Evolutionary conservation across 192 early-diverging fungal genomes (phyloP).

Genomic region (Endogone sp.): DNA sequence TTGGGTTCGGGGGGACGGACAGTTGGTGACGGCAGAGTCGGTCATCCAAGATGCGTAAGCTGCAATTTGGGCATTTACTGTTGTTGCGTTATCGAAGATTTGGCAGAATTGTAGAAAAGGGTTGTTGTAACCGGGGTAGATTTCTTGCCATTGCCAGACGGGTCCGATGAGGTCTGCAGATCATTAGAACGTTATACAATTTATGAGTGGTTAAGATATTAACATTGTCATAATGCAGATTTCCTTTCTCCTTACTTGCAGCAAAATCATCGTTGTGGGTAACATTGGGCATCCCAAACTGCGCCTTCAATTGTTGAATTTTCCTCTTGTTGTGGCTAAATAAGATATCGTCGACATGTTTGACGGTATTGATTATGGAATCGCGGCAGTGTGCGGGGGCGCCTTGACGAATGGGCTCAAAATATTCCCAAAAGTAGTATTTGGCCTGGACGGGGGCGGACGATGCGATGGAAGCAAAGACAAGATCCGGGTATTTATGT

Average conservation of each 20-base stretch:
- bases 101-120: background rate
- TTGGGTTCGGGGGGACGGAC: background rate
- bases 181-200: background rate
- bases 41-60: background rate
- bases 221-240: background rate
- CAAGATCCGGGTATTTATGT: slow-evolving; percentile 52
- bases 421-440: slow-evolving; percentile 63
- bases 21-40: background rate
- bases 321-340: slow-evolving; percentile 17
- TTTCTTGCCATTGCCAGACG: background rate
- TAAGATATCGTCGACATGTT: slow-evolving; percentile 37
- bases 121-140: background rate
- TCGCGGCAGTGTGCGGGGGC: slow-evolving; percentile 37
- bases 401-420: slow-evolving; percentile 40
- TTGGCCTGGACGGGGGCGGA: slow-evolving; percentile 67
- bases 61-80: background rate
- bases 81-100: background rate
- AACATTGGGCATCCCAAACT: slow-evolving; percentile 2
- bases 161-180: background rate
- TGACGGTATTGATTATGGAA: slow-evolving; percentile 35
- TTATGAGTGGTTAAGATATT: background rate
- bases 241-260: background rate
- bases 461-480: slow-evolving; percentile 64
- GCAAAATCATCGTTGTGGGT: slow-evolving; percentile 7
- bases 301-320: slow-evolving; percentile 15